Percentiles rank a stretch among this genome's conserved stretches.
Evolutionary conservation across 345 rosid species (phyloP).

Genomic region (Hibiscus syriacus): DNA sequence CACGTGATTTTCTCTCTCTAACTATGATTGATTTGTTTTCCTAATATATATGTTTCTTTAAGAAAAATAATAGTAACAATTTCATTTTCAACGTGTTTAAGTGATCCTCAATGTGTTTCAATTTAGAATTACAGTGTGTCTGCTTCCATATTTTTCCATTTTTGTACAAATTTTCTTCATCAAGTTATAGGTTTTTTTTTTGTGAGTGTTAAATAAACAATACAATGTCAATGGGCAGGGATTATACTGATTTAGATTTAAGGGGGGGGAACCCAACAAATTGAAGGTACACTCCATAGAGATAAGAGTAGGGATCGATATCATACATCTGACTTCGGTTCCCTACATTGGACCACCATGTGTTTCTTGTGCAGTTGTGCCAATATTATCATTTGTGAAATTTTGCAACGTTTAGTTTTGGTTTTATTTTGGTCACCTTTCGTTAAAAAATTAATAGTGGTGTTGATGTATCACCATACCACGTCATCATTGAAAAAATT

Average conservation of each 20-base stretch:
- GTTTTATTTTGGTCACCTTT: too few species aligned
- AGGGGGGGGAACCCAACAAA: neutral
- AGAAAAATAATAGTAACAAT: neutral
- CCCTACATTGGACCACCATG: neutral
- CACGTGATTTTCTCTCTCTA: neutral
- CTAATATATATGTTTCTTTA: neutral
- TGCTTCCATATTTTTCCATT: neutral
- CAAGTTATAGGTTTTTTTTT: neutral
- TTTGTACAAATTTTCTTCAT: neutral
- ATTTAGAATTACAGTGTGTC: neutral
- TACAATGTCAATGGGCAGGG: too few species aligned
- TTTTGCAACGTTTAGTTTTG: too few species aligned
- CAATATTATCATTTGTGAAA: neutral
- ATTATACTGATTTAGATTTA: neutral
- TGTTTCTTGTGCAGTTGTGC: neutral
- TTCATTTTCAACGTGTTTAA: neutral
- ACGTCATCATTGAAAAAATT: too few species aligned
- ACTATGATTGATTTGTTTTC: neutral
- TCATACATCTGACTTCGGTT: neutral
- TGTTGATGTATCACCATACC: too few species aligned
- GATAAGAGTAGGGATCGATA: neutral
- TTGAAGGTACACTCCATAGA: neutral
- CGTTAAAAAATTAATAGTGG: too few species aligned
- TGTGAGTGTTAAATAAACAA: too few species aligned
- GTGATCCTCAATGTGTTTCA: neutral